These are phyloP conservation scores for Blastobotrys elegans DNA, from an alignment of 1,139 yeast species.

Conservation along the genomic window DNA sequence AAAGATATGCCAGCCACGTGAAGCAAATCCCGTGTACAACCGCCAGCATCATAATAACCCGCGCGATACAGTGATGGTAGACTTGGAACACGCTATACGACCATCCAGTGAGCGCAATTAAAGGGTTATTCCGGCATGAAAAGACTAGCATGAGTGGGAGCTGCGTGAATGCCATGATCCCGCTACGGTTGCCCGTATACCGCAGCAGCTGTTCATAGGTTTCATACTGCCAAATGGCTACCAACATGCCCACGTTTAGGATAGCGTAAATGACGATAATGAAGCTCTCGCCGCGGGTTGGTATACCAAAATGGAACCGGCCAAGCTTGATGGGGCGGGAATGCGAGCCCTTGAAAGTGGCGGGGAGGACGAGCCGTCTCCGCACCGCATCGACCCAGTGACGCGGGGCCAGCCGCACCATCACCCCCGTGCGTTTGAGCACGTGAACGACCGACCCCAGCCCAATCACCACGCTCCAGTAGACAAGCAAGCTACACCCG, in stretches of 20 bases:
- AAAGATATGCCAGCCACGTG: slow-evolving; percentile 34
- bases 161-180: slow-evolving; percentile 53
- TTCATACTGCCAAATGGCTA: slow-evolving; percentile 31
- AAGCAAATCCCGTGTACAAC: slow-evolving; percentile 33
- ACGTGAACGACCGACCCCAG: slow-evolving; percentile 9
- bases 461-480: slow-evolving; percentile 19
- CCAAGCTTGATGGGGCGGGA: slow-evolving; percentile 26
- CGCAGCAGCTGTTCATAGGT: slow-evolving; percentile 28
- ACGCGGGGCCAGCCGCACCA: neutral
- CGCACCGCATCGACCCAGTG: slow-evolving; percentile 20
- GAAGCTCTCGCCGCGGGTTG: slow-evolving; percentile 32
- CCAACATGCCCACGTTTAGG: slow-evolving; percentile 26
- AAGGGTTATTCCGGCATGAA: slow-evolving; percentile 59
- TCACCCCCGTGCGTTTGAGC: slow-evolving; percentile 11
- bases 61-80: slow-evolving; percentile 60
- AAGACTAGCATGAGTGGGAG: slow-evolving; percentile 52
- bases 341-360: slow-evolving; percentile 29
- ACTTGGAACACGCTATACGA: slow-evolving; percentile 58
- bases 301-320: slow-evolving; percentile 25
- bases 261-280: slow-evolving; percentile 27
- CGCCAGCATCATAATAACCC: slow-evolving; percentile 48
- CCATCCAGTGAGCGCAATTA: slow-evolving; percentile 57
- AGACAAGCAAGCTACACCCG: slow-evolving; percentile 19
- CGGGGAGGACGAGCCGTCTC: slow-evolving; percentile 32
- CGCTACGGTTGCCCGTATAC: slow-evolving; percentile 54